Percentiles rank a stretch among this genome's conserved stretches.
These are phyloP conservation scores for Talaromyces pinophilus DNA, from an alignment of 2,329 filamentous ascomycete species.

Conservation along the genomic window DNA sequence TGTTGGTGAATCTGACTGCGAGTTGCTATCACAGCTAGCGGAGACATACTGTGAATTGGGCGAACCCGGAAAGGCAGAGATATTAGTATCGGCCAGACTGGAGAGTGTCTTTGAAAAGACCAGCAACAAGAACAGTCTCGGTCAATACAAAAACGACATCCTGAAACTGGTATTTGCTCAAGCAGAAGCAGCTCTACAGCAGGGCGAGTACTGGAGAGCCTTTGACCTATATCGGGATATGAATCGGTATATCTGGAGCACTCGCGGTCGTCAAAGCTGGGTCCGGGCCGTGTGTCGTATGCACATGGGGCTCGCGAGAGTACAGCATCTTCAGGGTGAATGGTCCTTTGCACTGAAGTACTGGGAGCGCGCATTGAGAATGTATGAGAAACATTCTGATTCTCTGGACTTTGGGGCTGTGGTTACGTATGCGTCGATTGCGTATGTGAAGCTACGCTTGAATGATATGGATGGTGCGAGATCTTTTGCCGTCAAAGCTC, in stretches of 20 bases:
- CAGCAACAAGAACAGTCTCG: background rate
- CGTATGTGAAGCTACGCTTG: background rate
- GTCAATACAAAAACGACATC: background rate
- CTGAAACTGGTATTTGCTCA: constrained; percentile 6
- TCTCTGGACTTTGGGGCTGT: constrained; percentile 10
- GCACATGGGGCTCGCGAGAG: constrained; percentile 14
- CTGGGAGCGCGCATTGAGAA: constrained; percentile 14
- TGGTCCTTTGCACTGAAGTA: constrained; percentile 10
- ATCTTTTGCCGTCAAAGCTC: background rate
- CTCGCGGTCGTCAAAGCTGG: background rate
- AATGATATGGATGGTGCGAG: constrained; percentile 5
- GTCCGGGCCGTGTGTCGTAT: constrained; percentile 12
- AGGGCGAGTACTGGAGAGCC: constrained; percentile 18
- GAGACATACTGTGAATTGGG: constrained; percentile 15
- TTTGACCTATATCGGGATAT: constrained; percentile 12
- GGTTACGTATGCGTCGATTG: constrained; percentile 10
- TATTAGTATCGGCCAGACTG: constrained; percentile 8
- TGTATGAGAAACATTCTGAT: constrained; percentile 15
- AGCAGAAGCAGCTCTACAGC: constrained; percentile 17
- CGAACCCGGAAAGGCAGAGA: constrained; percentile 1
- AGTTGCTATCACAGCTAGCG: constrained; percentile 14
- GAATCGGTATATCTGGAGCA: background rate
- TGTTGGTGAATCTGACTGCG: background rate
- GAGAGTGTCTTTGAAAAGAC: background rate
- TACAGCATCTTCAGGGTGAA: constrained; percentile 10